phyloP scores from a whole-genome alignment of 2,329 filamentous ascomycete species.

The Pseudocercospora fijiensis region DNA sequence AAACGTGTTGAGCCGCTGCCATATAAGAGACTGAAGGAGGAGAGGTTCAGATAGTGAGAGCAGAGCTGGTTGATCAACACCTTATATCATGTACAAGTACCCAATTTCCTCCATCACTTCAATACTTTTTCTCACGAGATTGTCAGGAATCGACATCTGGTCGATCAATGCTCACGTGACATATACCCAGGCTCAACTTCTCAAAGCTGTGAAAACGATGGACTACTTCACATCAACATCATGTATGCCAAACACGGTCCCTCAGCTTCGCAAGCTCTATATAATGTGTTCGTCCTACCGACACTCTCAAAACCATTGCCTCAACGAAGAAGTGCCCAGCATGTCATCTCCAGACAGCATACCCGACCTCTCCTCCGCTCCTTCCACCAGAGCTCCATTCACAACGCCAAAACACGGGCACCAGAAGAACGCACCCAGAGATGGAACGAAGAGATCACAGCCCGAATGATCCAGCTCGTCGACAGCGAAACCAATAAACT shows the following conservation, averaged over 20 bases:
- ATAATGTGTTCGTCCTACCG: slow-evolving; percentile 47
- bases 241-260: slow-evolving; percentile 23
- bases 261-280: slow-evolving; percentile 40
- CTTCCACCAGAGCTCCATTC: slow-evolving; percentile 30
- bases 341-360: slow-evolving; percentile 27
- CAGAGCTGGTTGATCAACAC: neutral
- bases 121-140: neutral
- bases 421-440: slow-evolving; percentile 43
- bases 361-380: slow-evolving; percentile 22
- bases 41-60: slow-evolving; percentile 45
- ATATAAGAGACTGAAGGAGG: slow-evolving; percentile 58
- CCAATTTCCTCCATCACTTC: neutral
- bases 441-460: slow-evolving; percentile 52
- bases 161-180: neutral
- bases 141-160: neutral
- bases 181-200: neutral
- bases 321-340: slow-evolving; percentile 11
- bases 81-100: neutral
- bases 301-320: slow-evolving; percentile 18
- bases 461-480: slow-evolving; percentile 47
- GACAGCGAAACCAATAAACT: slow-evolving; percentile 41
- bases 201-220: neutral
- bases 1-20: slow-evolving; percentile 69
- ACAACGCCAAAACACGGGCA: slow-evolving; percentile 38
- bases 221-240: neutral